These are phyloP conservation scores for Aspergillus avenaceus DNA, from an alignment of 495 filamentous ascomycete species.

Conservation along the genomic window DNA sequence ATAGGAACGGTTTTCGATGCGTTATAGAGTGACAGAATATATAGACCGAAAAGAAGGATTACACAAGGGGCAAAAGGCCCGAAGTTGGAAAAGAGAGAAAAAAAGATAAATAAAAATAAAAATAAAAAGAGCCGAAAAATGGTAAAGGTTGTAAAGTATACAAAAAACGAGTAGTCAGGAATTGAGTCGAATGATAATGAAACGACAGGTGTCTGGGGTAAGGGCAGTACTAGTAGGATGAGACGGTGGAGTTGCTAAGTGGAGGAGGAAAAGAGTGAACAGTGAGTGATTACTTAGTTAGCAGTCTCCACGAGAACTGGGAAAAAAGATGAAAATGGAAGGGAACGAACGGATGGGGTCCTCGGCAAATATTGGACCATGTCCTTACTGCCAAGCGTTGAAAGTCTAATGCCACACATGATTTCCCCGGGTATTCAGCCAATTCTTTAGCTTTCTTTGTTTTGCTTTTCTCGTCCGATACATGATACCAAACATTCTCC, in stretches of 20 bases:
- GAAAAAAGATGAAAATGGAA: neutral
- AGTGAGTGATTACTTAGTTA: too few species aligned
- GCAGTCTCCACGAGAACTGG: neutral
- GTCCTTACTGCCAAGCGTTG: neutral
- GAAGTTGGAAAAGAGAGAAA: too few species aligned
- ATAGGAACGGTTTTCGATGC: too few species aligned
- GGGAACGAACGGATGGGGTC: neutral
- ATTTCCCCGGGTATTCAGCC: neutral
- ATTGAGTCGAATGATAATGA: neutral
- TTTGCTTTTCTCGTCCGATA: neutral
- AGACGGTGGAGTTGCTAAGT: neutral
- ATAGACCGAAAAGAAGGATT: too few species aligned
- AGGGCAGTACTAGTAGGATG: too few species aligned
- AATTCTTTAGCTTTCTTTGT: neutral
- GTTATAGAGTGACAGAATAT: too few species aligned
- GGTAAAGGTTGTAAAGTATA: too few species aligned
- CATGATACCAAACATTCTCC: neutral
- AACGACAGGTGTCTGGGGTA: neutral
- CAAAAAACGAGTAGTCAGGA: too few species aligned
- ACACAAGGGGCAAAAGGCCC: too few species aligned
- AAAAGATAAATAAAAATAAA: too few species aligned
- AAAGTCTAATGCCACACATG: neutral
- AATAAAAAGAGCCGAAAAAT: too few species aligned
- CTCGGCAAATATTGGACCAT: neutral
- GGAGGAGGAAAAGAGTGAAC: neutral